Base-by-base conservation (phyloP, 169 alveolate genomes). In the Cyclospora cayetanensis region DNA sequence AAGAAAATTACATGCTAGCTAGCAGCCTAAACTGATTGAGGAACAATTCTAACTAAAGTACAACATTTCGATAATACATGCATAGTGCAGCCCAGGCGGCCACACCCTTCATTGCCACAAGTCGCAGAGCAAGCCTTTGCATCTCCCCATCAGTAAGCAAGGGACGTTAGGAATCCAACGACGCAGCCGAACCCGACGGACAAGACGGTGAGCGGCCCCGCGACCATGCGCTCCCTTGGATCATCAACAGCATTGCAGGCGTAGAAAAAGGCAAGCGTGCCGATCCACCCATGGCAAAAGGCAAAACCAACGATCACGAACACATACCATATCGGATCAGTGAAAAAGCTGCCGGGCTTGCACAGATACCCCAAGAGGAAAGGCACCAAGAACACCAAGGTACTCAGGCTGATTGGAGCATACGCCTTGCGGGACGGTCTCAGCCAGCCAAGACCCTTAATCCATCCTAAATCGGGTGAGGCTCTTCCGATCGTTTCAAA, bases 141-240 rank as follows among this genome's bases (percentile, higher is more conserved):
- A 50, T 50, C 63, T 63, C 35, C 74, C 37, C 74, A 7, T 46
- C 42, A 74, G 34, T 79, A 79, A 42, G 89, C 68, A 11, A 41
- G 43, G 11, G 89, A 55, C n/a, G 76, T 79, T 34, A 41, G 52
- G 34, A 79, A 43, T 12, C 89, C 89, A 2, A 79, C 50, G 74
- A 79, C 89, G 50, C 89, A 79, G 27, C 89, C 89, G 34, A 79
- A 34, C 20, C 68, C 68, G 5, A 63, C 43, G 50, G 89, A 55
- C 46, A 79, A 41, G 4, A 63, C 89, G 5, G 89, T 27, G 74
- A 79, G 39, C n/a, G 89, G 89, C 5, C 89, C 89, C 20, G 89
- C 50, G 25, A 52, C 37, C 42, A 41, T 43, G 29, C 74, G 20
- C 72, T 46, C 89, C 11, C 25, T 37, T 39, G 89, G 76, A 15